Evolutionary conservation across 2,329 filamentous ascomycete genomes (phyloP).

Genomic region (Diaporthe destruens): DNA sequence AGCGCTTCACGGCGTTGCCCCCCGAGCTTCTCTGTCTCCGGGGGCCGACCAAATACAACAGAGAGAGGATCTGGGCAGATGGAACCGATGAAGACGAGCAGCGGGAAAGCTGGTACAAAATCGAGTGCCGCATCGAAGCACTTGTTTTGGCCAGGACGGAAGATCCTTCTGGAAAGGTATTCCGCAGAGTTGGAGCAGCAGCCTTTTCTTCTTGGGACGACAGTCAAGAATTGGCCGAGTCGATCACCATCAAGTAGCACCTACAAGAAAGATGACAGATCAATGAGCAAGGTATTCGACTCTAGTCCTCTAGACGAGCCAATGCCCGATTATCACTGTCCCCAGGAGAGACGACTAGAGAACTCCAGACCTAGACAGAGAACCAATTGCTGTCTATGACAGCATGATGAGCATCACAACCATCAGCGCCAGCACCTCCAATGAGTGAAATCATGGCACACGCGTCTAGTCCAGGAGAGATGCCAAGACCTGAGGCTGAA

Average conservation of each 20-base stretch:
- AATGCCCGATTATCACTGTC: neutral
- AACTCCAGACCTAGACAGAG: neutral
- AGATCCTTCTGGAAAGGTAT: neutral
- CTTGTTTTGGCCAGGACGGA: slow-evolving; percentile 9
- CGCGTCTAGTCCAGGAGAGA: neutral
- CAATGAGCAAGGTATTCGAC: neutral
- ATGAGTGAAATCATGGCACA: neutral
- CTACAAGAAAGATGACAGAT: too few relatives aligned
- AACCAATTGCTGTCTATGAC: neutral
- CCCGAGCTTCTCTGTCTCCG: slow-evolving; percentile 12
- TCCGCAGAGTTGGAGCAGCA: slow-evolving; percentile 25
- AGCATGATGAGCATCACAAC: neutral
- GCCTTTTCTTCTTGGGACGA: slow-evolving; percentile 4
- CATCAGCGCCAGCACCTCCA: neutral
- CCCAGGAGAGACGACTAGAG: neutral
- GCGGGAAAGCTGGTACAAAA: neutral
- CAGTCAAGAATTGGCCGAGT: slow-evolving; percentile 1
- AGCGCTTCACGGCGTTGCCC: slow-evolving; percentile 14
- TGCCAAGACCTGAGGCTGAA: slow-evolving; percentile 21
- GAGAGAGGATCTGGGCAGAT: neutral
- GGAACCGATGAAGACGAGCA: neutral
- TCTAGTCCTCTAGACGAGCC: neutral
- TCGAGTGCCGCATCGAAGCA: neutral
- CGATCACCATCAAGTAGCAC: slow-evolving; percentile 6
- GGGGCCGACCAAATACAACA: neutral